Conservation (phyloP, 2,329 filamentous ascomycete genomes). For the Trichoderma endophyticum region DNA sequence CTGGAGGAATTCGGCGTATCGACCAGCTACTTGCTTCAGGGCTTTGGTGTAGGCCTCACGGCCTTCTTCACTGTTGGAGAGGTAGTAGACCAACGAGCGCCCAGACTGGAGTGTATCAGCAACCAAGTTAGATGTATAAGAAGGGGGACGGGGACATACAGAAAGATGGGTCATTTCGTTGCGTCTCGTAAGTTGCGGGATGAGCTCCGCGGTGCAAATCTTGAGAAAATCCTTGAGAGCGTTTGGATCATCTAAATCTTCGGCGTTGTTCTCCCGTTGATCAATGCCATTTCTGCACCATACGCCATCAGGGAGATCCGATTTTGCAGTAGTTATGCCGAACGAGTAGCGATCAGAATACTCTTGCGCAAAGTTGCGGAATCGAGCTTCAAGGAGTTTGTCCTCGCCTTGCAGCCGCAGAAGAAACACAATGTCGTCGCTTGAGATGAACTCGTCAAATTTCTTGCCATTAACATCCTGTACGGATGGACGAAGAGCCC, state of each 20-base stretch:
- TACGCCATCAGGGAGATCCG: conserved; percentile 18
- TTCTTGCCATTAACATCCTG: conserved; percentile 10
- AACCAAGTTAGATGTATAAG: background rate
- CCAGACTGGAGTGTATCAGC: conserved; percentile 30
- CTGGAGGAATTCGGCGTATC: conserved; percentile 45
- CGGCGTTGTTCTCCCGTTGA: conserved; percentile 33
- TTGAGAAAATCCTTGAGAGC: conserved; percentile 39
- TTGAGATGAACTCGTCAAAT: conserved; percentile 32
- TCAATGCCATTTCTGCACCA: conserved; percentile 41
- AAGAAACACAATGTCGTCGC: conserved; percentile 44
- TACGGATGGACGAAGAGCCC: conserved; percentile 28
- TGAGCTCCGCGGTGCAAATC: conserved; percentile 37
- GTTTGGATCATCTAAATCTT: conserved; percentile 32
- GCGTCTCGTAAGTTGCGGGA: conserved; percentile 44
- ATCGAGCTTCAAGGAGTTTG: conserved; percentile 30
- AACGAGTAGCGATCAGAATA: conserved; percentile 44
- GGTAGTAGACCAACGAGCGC: conserved; percentile 39
- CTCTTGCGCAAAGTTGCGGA: conserved; percentile 32
- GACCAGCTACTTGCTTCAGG: conserved; percentile 42
- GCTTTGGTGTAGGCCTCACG: conserved; percentile 35
- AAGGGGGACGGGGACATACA: conserved; percentile 25
- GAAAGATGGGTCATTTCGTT: conserved; percentile 43
- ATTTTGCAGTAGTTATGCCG: conserved; percentile 25
- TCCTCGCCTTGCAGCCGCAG: conserved; percentile 34
- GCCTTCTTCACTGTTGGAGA: conserved; percentile 26